Evolutionary conservation across 2,329 filamentous ascomycete species (phyloP).

Genomic region (Pestalotiopsis sp.): DNA sequence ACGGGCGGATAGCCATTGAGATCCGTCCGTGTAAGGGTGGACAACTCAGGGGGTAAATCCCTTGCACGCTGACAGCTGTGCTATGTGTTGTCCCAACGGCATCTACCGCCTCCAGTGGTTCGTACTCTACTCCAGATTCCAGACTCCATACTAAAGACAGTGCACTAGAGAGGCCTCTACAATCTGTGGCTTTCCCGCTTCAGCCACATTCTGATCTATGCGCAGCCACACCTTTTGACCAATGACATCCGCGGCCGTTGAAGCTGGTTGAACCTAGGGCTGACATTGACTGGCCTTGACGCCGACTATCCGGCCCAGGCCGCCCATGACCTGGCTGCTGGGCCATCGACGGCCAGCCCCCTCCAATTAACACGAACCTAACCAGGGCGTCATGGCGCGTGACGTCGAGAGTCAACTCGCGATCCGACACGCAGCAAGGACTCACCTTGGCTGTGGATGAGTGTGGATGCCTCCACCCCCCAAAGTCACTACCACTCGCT

Average conservation of each 20-base stretch:
- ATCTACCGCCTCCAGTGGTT: too few relatives aligned
- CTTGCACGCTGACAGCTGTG: too few relatives aligned
- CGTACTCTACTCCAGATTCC: too few relatives aligned
- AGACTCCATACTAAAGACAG: too few relatives aligned
- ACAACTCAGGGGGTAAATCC: too few relatives aligned
- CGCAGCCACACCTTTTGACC: neutral
- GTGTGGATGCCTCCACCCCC: conserved; percentile 1
- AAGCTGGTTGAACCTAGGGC: neutral
- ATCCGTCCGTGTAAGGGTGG: too few relatives aligned
- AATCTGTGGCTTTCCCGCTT: too few relatives aligned
- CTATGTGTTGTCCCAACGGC: too few relatives aligned
- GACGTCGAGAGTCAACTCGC: neutral
- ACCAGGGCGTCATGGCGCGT: neutral
- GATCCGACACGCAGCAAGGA: conserved; percentile 5
- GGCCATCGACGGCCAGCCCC: neutral
- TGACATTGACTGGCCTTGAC: neutral
- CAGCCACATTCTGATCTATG: neutral
- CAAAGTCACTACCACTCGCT: neutral
- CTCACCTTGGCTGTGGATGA: conserved; percentile 4
- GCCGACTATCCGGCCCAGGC: neutral
- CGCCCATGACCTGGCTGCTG: conserved; percentile 34
- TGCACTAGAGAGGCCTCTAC: too few relatives aligned
- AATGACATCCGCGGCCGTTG: neutral
- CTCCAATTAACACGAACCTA: neutral
- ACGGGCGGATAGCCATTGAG: too few relatives aligned